Conservation (phyloP, 2,329 filamentous ascomycete genomes). For the Sarocladium oryzae region DNA sequence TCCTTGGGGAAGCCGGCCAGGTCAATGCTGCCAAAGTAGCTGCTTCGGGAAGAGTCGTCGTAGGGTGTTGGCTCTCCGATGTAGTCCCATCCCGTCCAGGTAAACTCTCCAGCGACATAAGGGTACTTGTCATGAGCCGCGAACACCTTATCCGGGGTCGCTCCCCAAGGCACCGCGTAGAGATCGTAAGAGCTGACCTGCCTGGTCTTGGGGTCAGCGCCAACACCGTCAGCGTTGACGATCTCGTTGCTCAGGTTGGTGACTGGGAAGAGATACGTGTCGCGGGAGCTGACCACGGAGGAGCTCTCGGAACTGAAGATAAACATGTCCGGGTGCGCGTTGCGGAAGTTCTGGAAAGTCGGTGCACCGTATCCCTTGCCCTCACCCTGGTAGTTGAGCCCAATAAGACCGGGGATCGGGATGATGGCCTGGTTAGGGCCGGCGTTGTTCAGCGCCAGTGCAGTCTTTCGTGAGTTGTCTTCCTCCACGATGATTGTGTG, state of each 20-base stretch:
- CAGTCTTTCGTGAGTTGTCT: slow-evolving; percentile 38
- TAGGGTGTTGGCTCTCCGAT: slow-evolving; percentile 45
- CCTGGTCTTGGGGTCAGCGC: slow-evolving; percentile 5
- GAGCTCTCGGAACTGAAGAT: slow-evolving; percentile 36
- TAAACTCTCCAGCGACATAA: slow-evolving; percentile 48
- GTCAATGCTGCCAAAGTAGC: slow-evolving; percentile 51
- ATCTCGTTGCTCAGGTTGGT: slow-evolving; percentile 28
- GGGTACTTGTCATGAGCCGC: slow-evolving; percentile 37
- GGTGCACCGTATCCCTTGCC: slow-evolving; percentile 29
- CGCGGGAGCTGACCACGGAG: slow-evolving; percentile 41
- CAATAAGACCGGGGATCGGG: slow-evolving; percentile 36
- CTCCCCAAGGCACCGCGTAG: slow-evolving; percentile 39
- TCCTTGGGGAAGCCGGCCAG: slow-evolving; percentile 52
- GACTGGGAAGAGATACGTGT: slow-evolving; percentile 47
- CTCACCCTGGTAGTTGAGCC: slow-evolving; percentile 50
- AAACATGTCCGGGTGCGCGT: slow-evolving; percentile 40
- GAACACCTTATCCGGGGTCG: slow-evolving; percentile 49
- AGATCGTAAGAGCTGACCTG: slow-evolving; percentile 46
- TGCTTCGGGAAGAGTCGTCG: slow-evolving; percentile 38
- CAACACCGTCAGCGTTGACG: slow-evolving; percentile 20
- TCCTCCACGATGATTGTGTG: slow-evolving; percentile 37
- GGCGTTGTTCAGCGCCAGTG: slow-evolving; percentile 40
- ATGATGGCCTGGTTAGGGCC: slow-evolving; percentile 31
- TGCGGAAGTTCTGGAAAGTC: slow-evolving; percentile 36
- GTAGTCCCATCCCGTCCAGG: slow-evolving; percentile 46